Conservation (phyloP, 2,329 filamentous ascomycete genomes). For the Fusarium continuum region DNA sequence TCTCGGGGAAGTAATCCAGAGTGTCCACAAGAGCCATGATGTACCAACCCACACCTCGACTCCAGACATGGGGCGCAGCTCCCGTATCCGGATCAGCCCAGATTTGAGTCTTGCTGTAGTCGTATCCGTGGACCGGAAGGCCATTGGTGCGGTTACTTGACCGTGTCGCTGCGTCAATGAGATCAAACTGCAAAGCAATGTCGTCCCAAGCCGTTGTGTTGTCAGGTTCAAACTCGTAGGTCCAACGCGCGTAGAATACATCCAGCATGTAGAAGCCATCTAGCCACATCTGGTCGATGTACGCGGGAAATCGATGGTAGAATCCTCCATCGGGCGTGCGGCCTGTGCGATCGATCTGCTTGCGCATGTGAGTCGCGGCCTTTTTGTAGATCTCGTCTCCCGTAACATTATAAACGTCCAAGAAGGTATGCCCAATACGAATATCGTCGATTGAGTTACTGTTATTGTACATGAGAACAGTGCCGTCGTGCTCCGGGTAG, state of each 20-base stretch:
- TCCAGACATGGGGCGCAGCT: slow-evolving; percentile 34
- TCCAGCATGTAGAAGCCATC: slow-evolving; percentile 36
- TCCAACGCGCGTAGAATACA: slow-evolving; percentile 35
- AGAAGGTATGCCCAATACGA: slow-evolving; percentile 26
- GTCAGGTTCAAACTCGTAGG: slow-evolving; percentile 26
- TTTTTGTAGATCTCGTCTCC: slow-evolving; percentile 28
- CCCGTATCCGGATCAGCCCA: slow-evolving; percentile 34
- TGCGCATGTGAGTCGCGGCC: slow-evolving; percentile 17
- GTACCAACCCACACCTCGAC: slow-evolving; percentile 33
- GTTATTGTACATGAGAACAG: slow-evolving; percentile 30
- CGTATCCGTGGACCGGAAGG: slow-evolving; percentile 27
- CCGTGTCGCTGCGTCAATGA: slow-evolving; percentile 18
- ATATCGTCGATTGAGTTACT: slow-evolving; percentile 34
- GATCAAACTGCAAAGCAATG: slow-evolving; percentile 28
- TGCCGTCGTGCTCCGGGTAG: slow-evolving; percentile 36
- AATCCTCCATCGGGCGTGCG: slow-evolving; percentile 28
- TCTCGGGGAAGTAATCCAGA: slow-evolving; percentile 30
- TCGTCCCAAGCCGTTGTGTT: slow-evolving; percentile 35
- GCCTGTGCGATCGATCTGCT: slow-evolving; percentile 28
- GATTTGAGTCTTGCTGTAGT: slow-evolving; percentile 25
- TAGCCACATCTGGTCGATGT: slow-evolving; percentile 54
- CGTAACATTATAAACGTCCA: slow-evolving; percentile 28
- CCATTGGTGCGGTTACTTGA: slow-evolving; percentile 14
- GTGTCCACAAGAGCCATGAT: slow-evolving; percentile 34
- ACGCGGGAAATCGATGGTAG: slow-evolving; percentile 37